Evolutionary conservation across 2,329 filamentous ascomycete species (phyloP), one percentile per base, ranked within the genome.

Genomic region (Huntiella omanensis): DNA sequence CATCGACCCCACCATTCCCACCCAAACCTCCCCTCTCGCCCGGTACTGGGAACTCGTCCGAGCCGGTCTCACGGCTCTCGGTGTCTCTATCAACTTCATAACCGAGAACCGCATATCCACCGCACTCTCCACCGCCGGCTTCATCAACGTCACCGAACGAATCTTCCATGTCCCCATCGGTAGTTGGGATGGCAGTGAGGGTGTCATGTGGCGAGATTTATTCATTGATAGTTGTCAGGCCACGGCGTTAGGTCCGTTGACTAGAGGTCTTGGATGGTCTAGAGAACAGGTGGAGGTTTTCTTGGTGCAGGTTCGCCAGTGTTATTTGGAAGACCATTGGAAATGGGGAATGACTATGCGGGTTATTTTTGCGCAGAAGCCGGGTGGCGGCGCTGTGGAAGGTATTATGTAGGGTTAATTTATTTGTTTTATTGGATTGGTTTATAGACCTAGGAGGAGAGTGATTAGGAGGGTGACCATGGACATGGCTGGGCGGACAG

Each of bases 321-420:
- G 64, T n/a, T 70, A 68, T 51, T 58, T 59, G 51, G 65, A 68
- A 46, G 64, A 64, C 42, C 54, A 57, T 47, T 58, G 58, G 52
- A 62, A 67, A 53, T 60, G 64, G 60, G 72, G 70, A 51, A 74
- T 75, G 70, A 70, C 69, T 5, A 60, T 73, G 52, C 65, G 71
- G 54, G 62, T 73, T 44, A 60, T 72, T 10, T 73, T 69, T 52
- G 70, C 64, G 12, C 71, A 74, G 56, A 73, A 67, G 55, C 68
- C 70, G 33, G 47, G 17, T 28, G 22, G 22, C 6, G 22, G 22
- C 6, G 22, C 22, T 8, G 22, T 28, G 22, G 22, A 28, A 8
- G 22, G 22, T 8, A 28, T 28, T 28, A 28, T 28, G 22, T 28
- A 28, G 8, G 22, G 6, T 28, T 28, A 28, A 28, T 28, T 28